Evolutionary conservation across 768 basidiomycete species (phyloP).

Genomic region (Psilocybe sp.): DNA sequence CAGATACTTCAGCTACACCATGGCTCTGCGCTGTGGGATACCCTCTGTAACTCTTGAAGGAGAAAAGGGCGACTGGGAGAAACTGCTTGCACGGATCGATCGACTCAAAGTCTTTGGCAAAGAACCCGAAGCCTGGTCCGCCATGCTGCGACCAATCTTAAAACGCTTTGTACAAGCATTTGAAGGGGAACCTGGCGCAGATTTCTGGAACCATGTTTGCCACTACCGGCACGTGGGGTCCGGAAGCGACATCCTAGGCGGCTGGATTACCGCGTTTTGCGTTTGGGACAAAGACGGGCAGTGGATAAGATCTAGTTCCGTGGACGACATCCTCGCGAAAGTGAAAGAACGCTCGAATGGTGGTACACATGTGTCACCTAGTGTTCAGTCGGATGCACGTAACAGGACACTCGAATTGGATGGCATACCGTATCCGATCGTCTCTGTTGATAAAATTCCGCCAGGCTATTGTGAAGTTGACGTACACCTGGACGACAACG

Average conservation of each 20-base stretch:
- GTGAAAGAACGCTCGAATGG: too few relatives aligned
- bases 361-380: too few relatives aligned
- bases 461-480: slow-evolving; percentile 19
- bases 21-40: slow-evolving; percentile 32
- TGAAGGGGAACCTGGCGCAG: slow-evolving; percentile 26
- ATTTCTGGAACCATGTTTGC: slow-evolving; percentile 37
- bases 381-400: slow-evolving; percentile 3
- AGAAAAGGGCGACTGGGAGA: slow-evolving; percentile 34
- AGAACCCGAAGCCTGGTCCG: slow-evolving; percentile 30
- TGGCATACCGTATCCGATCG: slow-evolving; percentile 7
- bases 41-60: slow-evolving; percentile 45
- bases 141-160: slow-evolving; percentile 38
- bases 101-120: slow-evolving; percentile 34
- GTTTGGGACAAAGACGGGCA: slow-evolving; percentile 14
- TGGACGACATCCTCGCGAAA: too few relatives aligned
- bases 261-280: slow-evolving; percentile 21
- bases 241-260: slow-evolving; percentile 28
- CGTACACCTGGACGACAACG: slow-evolving; percentile 14
- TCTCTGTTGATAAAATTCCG: slow-evolving; percentile 12
- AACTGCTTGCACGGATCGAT: slow-evolving; percentile 32
- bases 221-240: slow-evolving; percentile 12
- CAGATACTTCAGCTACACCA: slow-evolving; percentile 34
- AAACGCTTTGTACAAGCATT: slow-evolving; percentile 33
- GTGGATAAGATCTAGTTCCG: neutral
- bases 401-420: slow-evolving; percentile 8